Conservation (phyloP, 2,329 filamentous ascomycete genomes). For the Sporothrix humicola region DNA sequence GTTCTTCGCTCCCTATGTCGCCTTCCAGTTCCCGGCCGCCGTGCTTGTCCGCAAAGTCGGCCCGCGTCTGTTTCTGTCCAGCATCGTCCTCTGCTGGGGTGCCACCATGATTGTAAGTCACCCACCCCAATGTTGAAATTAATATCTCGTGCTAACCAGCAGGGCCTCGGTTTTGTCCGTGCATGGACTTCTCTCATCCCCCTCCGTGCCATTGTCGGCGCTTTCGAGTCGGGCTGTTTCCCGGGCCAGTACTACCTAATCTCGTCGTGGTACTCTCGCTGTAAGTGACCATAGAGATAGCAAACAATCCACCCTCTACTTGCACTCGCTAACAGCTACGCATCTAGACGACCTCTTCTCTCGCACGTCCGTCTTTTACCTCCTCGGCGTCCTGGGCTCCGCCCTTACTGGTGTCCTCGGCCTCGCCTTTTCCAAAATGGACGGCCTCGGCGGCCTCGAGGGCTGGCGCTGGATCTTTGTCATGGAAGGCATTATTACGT, state of each 20-base stretch:
- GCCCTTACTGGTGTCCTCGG: slow-evolving; percentile 1
- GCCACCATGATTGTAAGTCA: not conserved
- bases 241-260: slow-evolving; percentile 15
- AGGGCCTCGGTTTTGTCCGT: slow-evolving; percentile 4
- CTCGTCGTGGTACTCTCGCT: slow-evolving; percentile 16
- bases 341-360: slow-evolving; percentile 25
- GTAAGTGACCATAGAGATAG: too few species aligned
- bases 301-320: too few species aligned
- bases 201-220: slow-evolving; percentile 10
- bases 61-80: slow-evolving; percentile 12
- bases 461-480: slow-evolving; percentile 24
- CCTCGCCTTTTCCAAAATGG: slow-evolving; percentile 19
- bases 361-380: slow-evolving; percentile 18
- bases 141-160: not conserved
- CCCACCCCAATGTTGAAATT: not conserved
- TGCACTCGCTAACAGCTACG: too few species aligned
- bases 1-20: slow-evolving; percentile 16
- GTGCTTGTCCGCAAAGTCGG: slow-evolving; percentile 18
- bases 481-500: slow-evolving; percentile 17
- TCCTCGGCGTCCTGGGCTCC: slow-evolving; percentile 9
- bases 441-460: slow-evolving; percentile 1
- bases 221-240: slow-evolving; percentile 17
- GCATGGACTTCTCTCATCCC: not conserved
- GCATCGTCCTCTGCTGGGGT: slow-evolving; percentile 9
- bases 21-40: slow-evolving; percentile 12